Base-by-base conservation (phyloP, 768 basidiomycete species). In the Mycena sanguinolenta region DNA sequence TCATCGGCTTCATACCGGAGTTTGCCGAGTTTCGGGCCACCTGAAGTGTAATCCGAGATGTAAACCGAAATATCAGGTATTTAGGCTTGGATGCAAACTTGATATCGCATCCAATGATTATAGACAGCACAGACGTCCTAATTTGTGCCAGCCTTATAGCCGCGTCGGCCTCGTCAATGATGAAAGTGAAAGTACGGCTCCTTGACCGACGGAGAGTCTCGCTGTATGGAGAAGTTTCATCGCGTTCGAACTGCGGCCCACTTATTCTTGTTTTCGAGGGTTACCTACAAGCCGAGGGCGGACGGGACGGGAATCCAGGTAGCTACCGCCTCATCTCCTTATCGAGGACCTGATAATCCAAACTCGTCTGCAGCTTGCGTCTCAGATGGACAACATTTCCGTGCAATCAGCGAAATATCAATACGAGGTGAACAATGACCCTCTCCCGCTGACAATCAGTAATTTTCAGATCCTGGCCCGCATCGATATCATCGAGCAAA, bases 401-500 rank as follows among this genome's bases (percentile, higher is more conserved):
- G 55, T 57, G 3, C 34, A 19, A n/a, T 23, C 34, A 10, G 55
- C 55, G 14, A 10, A 36, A 13, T 57, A 38, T 38, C 55, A 57
- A 14, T 57, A 57, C 25, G 55, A 57, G 36, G 55, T 57, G 14
- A 17, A 57, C n/a, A 17, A 34, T n/a, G 1, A 8, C 5, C 16
- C 3, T 7, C 21, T 8, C 16, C 55, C 25, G 16, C 23, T 57
- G n/a, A n/a, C n/a, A n/a, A n/a, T n/a, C 10, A 19, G 34, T 1
- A 3, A 21, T 1, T 12, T 2, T n/a, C n/a, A 57, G 55, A 38
- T 57, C 21, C 34, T 57, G 21, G 55, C 55, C 38, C 55, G 55
- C 14, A 57, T 38, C 12, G 55, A 57, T 13, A 57, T 57, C 34
- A 57, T 57, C n/a, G 55, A 57, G 55, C 28, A 57, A 13, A 36